Evolutionary conservation across 1,284 basidiomycete genomes (phyloP), one percentile per base, ranked within the genome.

Genomic region (Sphagnurus paluster): DNA sequence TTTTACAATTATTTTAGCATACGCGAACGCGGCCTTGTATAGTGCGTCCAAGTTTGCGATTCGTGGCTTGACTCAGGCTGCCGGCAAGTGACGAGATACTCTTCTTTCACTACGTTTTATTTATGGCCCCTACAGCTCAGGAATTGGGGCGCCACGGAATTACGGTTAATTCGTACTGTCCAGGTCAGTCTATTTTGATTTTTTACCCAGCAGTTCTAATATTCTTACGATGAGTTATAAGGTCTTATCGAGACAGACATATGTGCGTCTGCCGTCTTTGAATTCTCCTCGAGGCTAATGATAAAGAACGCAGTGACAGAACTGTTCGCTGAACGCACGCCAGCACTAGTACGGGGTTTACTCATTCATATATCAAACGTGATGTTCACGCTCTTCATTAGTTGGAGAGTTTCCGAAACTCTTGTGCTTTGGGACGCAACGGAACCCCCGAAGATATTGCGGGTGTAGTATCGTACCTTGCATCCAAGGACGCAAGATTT

Each of bases 131-230:
- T n/a, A n/a, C n/a, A 66, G 65, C 63, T 14, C 23, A 42, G 14
- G 63, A 63, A 44, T 50, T 60, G 19, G 59, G 57, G 21, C 49
- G 47, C 13, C 48, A 66, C 48, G 58, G 57, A 10, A 66, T 66
- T 30, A 65, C 61, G 11, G 64, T 65, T 4, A 66, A 65, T 29
- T 52, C 58, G 6, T 66, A 65, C 40, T 57, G 61, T 5, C 62
- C 62, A n/a, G 62, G 64, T n/a, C n/a, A 53, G 19, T 14, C 42
- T 34, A 13, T 30, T 34, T 16, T 11, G 13, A 11, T 24, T 30
- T 26, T 30, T 0, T n/a, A n/a, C 5, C 21, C 7, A n/a, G n/a
- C n/a, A n/a, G n/a, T n/a, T n/a, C n/a, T n/a, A n/a, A n/a, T n/a
- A n/a, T n/a, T n/a, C 16, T 16, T 25, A 16, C 16, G 23, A 3